Base-by-base conservation (phyloP, 805 yeast species). In the Nakazawaea populi region DNA sequence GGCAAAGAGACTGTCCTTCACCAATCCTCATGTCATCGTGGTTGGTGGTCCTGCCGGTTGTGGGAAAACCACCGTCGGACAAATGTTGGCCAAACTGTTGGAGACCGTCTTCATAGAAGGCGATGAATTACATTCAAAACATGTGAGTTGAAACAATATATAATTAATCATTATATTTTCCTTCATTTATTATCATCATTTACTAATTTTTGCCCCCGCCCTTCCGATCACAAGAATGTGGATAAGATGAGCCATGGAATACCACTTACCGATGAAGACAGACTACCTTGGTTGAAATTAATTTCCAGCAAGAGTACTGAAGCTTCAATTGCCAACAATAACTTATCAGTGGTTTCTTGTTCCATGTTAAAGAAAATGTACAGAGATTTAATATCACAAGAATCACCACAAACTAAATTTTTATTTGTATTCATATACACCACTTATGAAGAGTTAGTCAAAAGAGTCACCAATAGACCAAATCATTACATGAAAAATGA, bases 41-140 rank as follows among this genome's bases (percentile, higher is more conserved):
- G 81, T 92, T 7, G 97, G 96, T 10, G 99, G 99, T 0, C 96
- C 98, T 0, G 91, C 97, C 0, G 98, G 98, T 7, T 87, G 96
- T 1, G 99, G 99, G 1, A 94, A 94, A 64, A 75, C 95, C 27
- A 88, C 97, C 1, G 77, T 87, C 24, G 96, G 88, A 0, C 69
- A 69, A 11, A 60, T 65, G 9, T 60, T 91, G 24, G 65, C 85
- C 0, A 53, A 68, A 24, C 60, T 67, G 27, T 74, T 80, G 18
- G 53, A 65, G 2, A 73, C 85, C 46, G 73, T 81, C 2, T 90
- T 79, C 61, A 65, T 90, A 10, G 99, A 94, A 65, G 99, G 98
- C 5, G 99, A 94, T 64, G 66, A 72, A 2, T 73, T 85, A 30
- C 97, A 91, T 65, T 89, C 96, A 2, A 32, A 51, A 36, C 53